These are phyloP conservation scores for Ballota nigra DNA, from an alignment of 257 asterid genomes.

Conservation along the genomic window DNA sequence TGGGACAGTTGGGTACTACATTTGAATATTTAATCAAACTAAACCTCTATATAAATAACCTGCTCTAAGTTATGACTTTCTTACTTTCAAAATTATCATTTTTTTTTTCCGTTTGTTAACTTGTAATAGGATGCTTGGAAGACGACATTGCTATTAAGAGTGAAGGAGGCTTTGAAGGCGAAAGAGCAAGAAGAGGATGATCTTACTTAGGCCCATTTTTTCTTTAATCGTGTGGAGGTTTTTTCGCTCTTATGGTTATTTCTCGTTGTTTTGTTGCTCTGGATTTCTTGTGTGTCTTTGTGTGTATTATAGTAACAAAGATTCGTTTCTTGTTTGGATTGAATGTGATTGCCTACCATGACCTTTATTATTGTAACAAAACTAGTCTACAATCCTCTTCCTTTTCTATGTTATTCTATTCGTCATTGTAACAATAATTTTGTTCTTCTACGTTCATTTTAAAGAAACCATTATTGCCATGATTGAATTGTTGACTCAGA, in stretches of 20 bases:
- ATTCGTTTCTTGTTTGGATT: slow-evolving; percentile 24
- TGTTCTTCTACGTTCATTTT: neutral
- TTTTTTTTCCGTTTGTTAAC: neutral
- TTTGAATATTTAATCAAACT: neutral
- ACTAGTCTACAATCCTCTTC: neutral
- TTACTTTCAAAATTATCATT: too few species aligned
- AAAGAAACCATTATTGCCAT: neutral
- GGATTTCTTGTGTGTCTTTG: neutral
- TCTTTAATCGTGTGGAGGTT: neutral
- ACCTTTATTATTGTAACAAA: slow-evolving; percentile 20
- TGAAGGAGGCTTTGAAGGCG: slow-evolving; percentile 66
- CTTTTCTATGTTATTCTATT: neutral
- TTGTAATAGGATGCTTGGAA: slow-evolving; percentile 55
- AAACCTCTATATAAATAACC: neutral
- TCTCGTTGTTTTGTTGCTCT: slow-evolving; percentile 11
- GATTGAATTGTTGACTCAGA: neutral
- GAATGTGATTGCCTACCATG: slow-evolving; percentile 8
- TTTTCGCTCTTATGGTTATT: slow-evolving; percentile 15
- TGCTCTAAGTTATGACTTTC: neutral
- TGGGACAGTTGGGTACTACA: neutral
- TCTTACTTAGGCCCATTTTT: slow-evolving; percentile 50
- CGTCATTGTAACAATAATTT: neutral
- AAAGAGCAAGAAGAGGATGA: slow-evolving; percentile 69
- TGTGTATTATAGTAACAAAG: slow-evolving; percentile 24
- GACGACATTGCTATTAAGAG: slow-evolving; percentile 59